phyloP scores from a whole-genome alignment of 129 eudicot genomes.

The Helianthus tuberosus region DNA sequence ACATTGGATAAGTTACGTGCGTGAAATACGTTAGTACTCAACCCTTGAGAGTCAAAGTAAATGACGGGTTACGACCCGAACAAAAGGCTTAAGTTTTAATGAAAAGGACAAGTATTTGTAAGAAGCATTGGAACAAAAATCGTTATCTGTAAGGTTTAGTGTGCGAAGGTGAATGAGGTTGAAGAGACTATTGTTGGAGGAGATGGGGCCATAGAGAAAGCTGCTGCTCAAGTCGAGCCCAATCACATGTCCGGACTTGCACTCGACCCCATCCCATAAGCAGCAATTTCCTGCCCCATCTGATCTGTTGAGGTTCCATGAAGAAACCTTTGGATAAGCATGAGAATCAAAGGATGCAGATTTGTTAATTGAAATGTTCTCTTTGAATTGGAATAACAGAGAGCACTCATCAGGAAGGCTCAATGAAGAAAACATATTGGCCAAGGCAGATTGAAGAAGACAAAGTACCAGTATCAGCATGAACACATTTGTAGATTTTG shows the following conservation, averaged over 20 bases:
- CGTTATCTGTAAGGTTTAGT: background rate
- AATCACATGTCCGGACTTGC: conserved; percentile 21
- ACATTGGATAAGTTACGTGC: too few species aligned
- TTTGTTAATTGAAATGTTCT: too few species aligned
- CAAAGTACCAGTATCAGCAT: background rate
- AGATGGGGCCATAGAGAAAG: conserved; percentile 20
- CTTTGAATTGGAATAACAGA: background rate
- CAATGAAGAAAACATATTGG: too few species aligned
- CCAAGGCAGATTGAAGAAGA: background rate
- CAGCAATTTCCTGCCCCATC: conserved; percentile 14
- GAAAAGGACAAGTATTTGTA: too few species aligned
- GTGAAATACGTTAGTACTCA: too few species aligned
- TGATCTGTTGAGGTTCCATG: background rate
- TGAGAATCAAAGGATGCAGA: too few species aligned
- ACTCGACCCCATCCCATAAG: conserved; percentile 32
- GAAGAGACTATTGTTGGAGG: conserved; percentile 21
- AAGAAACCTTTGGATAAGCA: too few species aligned
- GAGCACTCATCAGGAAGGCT: background rate
- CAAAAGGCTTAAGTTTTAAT: too few species aligned
- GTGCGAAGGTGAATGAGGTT: conserved; percentile 22
- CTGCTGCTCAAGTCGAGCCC: conserved; percentile 29
- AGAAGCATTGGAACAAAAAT: conserved; percentile 19
- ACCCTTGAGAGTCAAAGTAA: too few species aligned
- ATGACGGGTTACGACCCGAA: too few species aligned
- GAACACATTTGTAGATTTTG: background rate